Evolutionary conservation across 441 rosid species (phyloP).

Genomic region (Syzygium syzygioides): DNA sequence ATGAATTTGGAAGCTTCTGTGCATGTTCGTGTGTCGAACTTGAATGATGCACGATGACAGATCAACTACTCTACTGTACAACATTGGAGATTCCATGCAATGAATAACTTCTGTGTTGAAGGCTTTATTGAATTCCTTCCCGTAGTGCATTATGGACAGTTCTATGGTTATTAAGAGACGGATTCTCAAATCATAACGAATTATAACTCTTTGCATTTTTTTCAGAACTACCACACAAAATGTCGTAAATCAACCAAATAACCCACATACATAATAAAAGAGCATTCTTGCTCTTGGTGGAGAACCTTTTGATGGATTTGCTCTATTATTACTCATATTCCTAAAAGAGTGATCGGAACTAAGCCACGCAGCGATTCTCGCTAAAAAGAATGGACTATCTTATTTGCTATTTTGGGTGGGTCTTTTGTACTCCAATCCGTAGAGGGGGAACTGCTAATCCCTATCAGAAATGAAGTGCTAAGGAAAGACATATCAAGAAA

Average conservation of each 20-base stretch:
- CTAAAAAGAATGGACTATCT: neutral
- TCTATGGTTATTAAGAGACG: neutral
- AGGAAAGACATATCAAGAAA: neutral
- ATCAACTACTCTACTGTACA: neutral
- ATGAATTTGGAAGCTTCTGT: neutral
- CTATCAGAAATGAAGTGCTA: neutral
- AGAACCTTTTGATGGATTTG: neutral
- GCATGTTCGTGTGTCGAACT: neutral
- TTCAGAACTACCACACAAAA: neutral
- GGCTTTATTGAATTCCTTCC: neutral
- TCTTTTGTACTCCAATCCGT: neutral
- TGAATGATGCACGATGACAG: neutral
- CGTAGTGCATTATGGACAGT: neutral
- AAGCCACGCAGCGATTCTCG: neutral
- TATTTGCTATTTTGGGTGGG: neutral
- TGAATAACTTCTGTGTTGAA: neutral
- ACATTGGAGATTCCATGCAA: neutral
- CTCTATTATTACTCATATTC: neutral
- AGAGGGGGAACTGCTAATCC: neutral
- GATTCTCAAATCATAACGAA: neutral
- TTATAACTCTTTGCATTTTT: neutral
- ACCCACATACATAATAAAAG: accelerated
- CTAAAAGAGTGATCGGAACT: neutral
- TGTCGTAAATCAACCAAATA: neutral
- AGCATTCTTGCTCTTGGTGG: neutral